These are phyloP conservation scores for Penicillium paradoxum DNA, from an alignment of 495 filamentous ascomycete genomes.

Conservation along the genomic window DNA sequence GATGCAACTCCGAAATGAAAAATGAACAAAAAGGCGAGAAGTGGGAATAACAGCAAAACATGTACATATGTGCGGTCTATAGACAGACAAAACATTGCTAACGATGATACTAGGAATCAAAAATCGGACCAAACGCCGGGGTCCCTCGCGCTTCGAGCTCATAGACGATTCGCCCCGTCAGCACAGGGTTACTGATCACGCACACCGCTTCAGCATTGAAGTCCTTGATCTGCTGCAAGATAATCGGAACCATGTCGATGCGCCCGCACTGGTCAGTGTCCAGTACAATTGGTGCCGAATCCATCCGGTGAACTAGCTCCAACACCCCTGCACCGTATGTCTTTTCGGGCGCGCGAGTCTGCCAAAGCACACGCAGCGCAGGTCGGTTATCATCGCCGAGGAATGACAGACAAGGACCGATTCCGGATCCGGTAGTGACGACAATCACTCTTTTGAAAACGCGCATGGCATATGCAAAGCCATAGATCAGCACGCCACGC, in stretches of 20 bases:
- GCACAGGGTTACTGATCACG: conserved; percentile 68
- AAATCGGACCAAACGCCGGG: conserved; percentile 73
- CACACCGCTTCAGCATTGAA: conserved; percentile 67
- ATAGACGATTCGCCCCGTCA: conserved; percentile 69
- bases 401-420: conserved; percentile 57
- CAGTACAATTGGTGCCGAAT: conserved; percentile 50
- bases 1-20: background rate
- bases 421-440: conserved; percentile 80
- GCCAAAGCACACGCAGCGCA: conserved; percentile 55
- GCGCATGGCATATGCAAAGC: conserved; percentile 66
- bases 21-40: background rate
- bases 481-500: conserved; percentile 52
- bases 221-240: conserved; percentile 52
- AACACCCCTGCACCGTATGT: conserved; percentile 53
- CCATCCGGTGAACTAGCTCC: conserved; percentile 45
- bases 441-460: conserved; percentile 66
- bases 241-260: conserved; percentile 52
- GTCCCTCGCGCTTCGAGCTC: conserved; percentile 65
- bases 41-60: conserved; percentile 1
- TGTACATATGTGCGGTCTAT: background rate
- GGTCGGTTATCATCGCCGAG: conserved; percentile 45
- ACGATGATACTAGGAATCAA: conserved; percentile 57
- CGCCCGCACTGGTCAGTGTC: conserved; percentile 48
- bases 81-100: conserved; percentile 1
- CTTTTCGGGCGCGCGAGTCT: conserved; percentile 46